Base-by-base conservation (phyloP, 352 stramenopile species). In the Phytopythium aichiense region DNA sequence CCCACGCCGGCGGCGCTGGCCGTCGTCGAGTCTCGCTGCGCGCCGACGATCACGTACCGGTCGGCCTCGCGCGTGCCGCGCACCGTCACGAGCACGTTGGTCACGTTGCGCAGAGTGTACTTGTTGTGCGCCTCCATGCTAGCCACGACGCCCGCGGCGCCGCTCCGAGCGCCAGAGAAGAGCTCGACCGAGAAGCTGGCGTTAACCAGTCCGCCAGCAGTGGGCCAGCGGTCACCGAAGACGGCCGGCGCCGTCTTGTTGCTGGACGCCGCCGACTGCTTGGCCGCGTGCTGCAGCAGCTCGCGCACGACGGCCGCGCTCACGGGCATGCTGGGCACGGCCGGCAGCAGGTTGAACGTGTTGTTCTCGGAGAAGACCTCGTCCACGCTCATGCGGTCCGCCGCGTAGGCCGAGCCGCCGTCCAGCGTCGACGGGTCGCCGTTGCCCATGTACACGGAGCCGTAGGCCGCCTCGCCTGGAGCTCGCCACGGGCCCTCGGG, bases 371-470 rank as follows among this genome's bases (percentile, higher is more conserved):
- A 92, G 60, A 91, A 94, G 30, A 94, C 71, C 35, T 92, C 77
- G 33, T 94, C 83, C 6, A 88, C 74, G 1, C 80, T 79, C 64
- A 92, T 79, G 40, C 86, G 84, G 54, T 93, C 84, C 1, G 83
- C 70, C 7, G 64, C 69, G 20, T 56, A 66, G 13, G 66, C 65
- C 9, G 81, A 92, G 56, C 89, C 87, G 1, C 83, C 78, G 58
- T 92, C 80, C 1, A 83, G 81, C 22, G 86, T 88, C 30, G 84
- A 90, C 38, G 86, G 86, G 53, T 95, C 86, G 4, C 84, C 86
- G 58, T 93, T 87, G 55, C 86, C 86, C 81, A 95, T 92, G 79
- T 92, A 93, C 7, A 90, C 86, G 31, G 70, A 91, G 7, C 84
- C 82, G 57, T 83, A 93, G 7, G 84, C 72, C 23, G 84, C 69